A percentile compares a stretch with the other conserved stretches of the same genome.
phyloP scores from a whole-genome alignment of 208 protist genomes.

The Leishmania turanica region DNA sequence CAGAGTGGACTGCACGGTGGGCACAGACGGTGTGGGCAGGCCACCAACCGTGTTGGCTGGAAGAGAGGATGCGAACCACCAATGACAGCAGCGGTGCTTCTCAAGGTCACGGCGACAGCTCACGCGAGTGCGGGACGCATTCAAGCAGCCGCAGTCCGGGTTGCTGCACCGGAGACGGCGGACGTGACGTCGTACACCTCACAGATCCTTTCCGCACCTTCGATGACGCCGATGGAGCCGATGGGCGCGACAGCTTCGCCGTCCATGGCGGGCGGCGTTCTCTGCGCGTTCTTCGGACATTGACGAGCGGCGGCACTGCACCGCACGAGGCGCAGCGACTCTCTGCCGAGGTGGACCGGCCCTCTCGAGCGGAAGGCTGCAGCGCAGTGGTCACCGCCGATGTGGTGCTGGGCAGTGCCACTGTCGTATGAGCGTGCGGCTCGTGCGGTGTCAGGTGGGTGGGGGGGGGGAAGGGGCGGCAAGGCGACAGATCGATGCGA shows the following conservation, averaged over 20 bases:
- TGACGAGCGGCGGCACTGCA: neutral
- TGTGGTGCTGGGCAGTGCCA: conserved; percentile 5
- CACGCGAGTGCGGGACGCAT: neutral
- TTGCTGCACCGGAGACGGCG: neutral
- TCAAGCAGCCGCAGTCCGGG: neutral
- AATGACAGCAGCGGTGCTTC: neutral
- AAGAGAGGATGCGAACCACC: neutral
- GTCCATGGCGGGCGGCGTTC: neutral
- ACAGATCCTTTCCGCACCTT: conserved; percentile 11
- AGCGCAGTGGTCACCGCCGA: neutral
- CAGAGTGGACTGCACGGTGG: conserved; percentile 15
- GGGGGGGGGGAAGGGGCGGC: neutral
- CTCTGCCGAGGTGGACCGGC: neutral
- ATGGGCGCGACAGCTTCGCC: neutral
- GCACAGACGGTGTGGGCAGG: conserved; percentile 22
- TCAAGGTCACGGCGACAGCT: neutral
- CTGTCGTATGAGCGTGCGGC: neutral
- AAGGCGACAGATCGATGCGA: neutral
- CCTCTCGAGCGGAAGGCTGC: conserved; percentile 8
- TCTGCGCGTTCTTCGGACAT: neutral
- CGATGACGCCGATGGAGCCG: neutral
- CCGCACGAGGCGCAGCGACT: neutral
- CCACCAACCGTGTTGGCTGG: conserved; percentile 27
- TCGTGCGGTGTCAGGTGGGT: neutral
- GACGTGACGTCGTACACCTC: neutral